phyloP scores from a whole-genome alignment of 768 basidiomycete species.

The Naganishia friedmannii region DNA sequence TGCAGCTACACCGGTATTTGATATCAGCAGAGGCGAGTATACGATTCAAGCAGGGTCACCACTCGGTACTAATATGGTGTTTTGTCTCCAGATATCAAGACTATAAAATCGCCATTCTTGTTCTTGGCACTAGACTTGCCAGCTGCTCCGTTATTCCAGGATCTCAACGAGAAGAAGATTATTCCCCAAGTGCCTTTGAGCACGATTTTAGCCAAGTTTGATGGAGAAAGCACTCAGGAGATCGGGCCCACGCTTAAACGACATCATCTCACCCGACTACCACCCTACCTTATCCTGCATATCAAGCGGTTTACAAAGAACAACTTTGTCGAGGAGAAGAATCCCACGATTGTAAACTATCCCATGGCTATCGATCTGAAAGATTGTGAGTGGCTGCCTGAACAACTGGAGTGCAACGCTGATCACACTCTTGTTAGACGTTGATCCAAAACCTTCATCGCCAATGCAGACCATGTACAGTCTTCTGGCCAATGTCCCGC shows the following conservation, averaged over 20 bases:
- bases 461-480: conserved; percentile 74
- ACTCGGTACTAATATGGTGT: not conserved
- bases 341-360: conserved; percentile 97
- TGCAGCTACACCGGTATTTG: conserved; percentile 81
- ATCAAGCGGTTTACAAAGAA: conserved; percentile 98
- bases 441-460: conserved; percentile 63
- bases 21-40: conserved; percentile 79
- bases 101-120: conserved; percentile 80
- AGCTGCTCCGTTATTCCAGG: conserved; percentile 95
- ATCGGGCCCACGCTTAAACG: conserved; percentile 74
- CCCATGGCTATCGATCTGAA: conserved; percentile 88
- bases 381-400: conserved; percentile 66
- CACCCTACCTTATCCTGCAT: conserved; percentile 87
- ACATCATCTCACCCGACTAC: conserved; percentile 84
- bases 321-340: conserved; percentile 94
- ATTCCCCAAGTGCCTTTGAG: conserved; percentile 95
- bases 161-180: conserved; percentile 93
- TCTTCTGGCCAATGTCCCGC: conserved; percentile 90
- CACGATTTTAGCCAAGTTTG: conserved; percentile 86
- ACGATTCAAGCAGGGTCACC: not conserved
- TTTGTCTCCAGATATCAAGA: conserved; percentile 66
- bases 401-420: conserved; percentile 13
- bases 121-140: conserved; percentile 95
- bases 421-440: conserved; percentile 58
- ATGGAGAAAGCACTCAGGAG: conserved; percentile 88